These are phyloP conservation scores for Pythium myriotylum DNA, from an alignment of 352 stramenopile species.

Conservation along the genomic window DNA sequence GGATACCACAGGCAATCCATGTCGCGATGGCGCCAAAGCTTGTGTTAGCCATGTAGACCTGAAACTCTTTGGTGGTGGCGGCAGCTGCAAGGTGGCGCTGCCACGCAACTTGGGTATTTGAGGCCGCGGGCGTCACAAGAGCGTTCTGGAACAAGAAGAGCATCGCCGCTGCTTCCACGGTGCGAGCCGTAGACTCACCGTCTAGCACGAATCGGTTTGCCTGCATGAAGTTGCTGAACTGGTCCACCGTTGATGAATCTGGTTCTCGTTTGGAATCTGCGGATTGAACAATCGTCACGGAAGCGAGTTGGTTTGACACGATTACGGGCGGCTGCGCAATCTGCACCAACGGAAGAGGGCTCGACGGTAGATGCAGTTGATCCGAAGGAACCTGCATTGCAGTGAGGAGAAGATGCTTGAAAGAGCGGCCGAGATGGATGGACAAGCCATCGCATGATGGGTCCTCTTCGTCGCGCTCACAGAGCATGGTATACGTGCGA, in stretches of 20 bases:
- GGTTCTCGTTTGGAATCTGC: background rate
- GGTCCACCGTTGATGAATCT: background rate
- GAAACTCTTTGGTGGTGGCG: constrained; percentile 24
- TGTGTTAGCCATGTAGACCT: constrained; percentile 64
- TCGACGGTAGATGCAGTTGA: constrained; percentile 20
- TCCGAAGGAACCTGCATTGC: constrained; percentile 25
- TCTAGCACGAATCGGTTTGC: constrained; percentile 34
- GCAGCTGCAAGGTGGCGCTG: constrained; percentile 11
- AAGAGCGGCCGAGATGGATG: constrained; percentile 29
- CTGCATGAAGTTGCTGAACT: constrained; percentile 2
- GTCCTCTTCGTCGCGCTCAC: background rate
- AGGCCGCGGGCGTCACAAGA: constrained; percentile 24
- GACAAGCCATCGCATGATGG: background rate
- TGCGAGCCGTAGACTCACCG: constrained; percentile 27
- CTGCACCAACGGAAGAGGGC: constrained; percentile 32
- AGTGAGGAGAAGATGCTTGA: constrained; percentile 35
- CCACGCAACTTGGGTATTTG: constrained; percentile 7
- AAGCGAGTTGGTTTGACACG: background rate
- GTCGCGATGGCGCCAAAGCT: constrained; percentile 51
- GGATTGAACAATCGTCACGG: background rate
- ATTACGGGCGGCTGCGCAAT: constrained; percentile 36
- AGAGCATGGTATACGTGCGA: background rate
- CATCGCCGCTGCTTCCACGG: constrained; percentile 46
- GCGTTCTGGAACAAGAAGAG: constrained; percentile 61
- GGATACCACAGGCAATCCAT: constrained; percentile 45